phyloP scores from a whole-genome alignment of 208 protist species.

The Crithidia brevicula region DNA sequence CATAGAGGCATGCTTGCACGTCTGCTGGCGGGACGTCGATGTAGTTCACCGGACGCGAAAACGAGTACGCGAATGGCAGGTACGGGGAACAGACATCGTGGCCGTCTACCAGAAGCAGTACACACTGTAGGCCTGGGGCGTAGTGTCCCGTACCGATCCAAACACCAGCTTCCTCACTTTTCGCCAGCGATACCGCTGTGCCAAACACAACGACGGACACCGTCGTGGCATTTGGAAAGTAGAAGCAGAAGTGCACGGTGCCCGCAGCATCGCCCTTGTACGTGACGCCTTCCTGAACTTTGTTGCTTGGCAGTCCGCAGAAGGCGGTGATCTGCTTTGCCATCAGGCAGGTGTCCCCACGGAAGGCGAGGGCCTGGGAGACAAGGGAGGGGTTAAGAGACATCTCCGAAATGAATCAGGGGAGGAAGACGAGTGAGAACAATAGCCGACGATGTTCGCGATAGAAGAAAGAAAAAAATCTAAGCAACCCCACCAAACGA shows the following conservation, averaged over 20 bases:
- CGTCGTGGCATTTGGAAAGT: slow-evolving; percentile 20
- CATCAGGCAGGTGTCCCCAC: slow-evolving; percentile 13
- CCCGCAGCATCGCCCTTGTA: slow-evolving; percentile 18
- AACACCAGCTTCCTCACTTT: slow-evolving; percentile 1
- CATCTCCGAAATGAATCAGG: neutral
- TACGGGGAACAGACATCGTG: slow-evolving; percentile 27
- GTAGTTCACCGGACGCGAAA: slow-evolving; percentile 31
- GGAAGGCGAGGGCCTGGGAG: slow-evolving; percentile 14
- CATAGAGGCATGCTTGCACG: neutral
- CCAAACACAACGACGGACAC: slow-evolving; percentile 4
- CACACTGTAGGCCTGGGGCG: slow-evolving; percentile 28
- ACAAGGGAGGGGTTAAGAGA: neutral
- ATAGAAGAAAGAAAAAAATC: too few species aligned
- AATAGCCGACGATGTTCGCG: too few species aligned
- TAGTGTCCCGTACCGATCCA: slow-evolving; percentile 2
- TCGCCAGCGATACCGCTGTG: slow-evolving; percentile 2
- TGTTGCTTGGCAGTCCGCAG: slow-evolving; percentile 11
- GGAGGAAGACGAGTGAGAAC: too few species aligned
- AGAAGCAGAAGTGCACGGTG: slow-evolving; percentile 21
- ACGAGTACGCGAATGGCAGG: slow-evolving; percentile 35
- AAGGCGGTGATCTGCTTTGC: slow-evolving; percentile 10
- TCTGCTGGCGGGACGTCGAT: slow-evolving; percentile 30
- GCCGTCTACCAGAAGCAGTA: slow-evolving; percentile 27
- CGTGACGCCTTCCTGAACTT: slow-evolving; percentile 23
- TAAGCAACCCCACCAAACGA: too few species aligned